These are phyloP conservation scores for Calycina herbarum DNA, from an alignment of 2,329 filamentous ascomycete genomes.

Conservation along the genomic window DNA sequence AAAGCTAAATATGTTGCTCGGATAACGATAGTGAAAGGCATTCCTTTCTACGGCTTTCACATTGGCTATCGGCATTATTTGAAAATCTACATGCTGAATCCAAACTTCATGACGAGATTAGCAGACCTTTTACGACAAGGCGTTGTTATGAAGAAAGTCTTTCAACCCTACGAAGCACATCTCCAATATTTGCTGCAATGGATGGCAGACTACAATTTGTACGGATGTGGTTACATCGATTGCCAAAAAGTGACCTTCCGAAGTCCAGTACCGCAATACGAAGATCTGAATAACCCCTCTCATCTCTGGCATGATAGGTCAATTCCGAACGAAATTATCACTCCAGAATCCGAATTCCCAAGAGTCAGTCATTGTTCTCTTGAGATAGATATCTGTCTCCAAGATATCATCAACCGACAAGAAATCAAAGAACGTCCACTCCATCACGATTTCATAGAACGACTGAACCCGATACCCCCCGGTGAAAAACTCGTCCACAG, in stretches of 20 bases:
- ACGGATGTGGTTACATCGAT: slow-evolving; percentile 86
- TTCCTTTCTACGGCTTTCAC: slow-evolving; percentile 94
- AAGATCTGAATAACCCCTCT: slow-evolving; percentile 56
- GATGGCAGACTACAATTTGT: slow-evolving; percentile 98
- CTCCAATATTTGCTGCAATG: slow-evolving; percentile 91
- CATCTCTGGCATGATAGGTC: slow-evolving; percentile 82
- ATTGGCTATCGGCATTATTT: slow-evolving; percentile 89
- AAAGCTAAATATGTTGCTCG: slow-evolving; percentile 79
- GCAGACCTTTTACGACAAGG: slow-evolving; percentile 87
- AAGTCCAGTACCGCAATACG: slow-evolving; percentile 68
- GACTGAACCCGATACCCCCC: slow-evolving; percentile 58
- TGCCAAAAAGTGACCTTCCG: slow-evolving; percentile 71
- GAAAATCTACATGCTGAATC: slow-evolving; percentile 93
- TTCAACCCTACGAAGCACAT: slow-evolving; percentile 94
- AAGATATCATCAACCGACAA: slow-evolving; percentile 81
- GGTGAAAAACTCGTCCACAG: slow-evolving; percentile 87
- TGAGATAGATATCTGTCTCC: slow-evolving; percentile 85
- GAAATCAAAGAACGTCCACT: slow-evolving; percentile 74
- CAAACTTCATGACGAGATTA: slow-evolving; percentile 80
- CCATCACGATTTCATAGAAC: slow-evolving; percentile 86
- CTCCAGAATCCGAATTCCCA: slow-evolving; percentile 64
- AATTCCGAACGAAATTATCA: slow-evolving; percentile 59
- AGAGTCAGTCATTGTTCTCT: slow-evolving; percentile 84
- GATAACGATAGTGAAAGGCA: slow-evolving; percentile 86
- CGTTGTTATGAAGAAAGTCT: slow-evolving; percentile 75